Percentiles rank a stretch among this genome's conserved stretches.
These are phyloP conservation scores for Acanthamoeba castellanii DNA, from an alignment of 208 protist species.

Conservation along the genomic window DNA sequence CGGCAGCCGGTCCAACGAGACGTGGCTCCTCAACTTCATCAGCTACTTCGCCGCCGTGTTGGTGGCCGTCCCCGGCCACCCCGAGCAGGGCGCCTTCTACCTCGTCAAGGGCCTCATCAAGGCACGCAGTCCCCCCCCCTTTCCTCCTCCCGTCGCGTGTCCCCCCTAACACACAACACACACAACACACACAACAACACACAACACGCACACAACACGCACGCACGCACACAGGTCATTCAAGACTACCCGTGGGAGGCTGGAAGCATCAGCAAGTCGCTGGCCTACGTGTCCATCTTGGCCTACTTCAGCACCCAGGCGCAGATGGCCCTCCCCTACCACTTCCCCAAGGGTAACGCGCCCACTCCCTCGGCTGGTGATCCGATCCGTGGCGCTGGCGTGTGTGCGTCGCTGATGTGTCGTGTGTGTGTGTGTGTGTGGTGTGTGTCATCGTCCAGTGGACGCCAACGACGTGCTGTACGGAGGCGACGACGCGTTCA, in stretches of 20 bases:
- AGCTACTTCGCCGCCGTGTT: slow-evolving; percentile 78
- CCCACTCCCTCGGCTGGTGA: background rate
- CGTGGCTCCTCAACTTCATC: slow-evolving; percentile 78
- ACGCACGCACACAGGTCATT: background rate
- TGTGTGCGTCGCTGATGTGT: background rate
- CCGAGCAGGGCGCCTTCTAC: slow-evolving; percentile 86
- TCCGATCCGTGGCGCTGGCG: background rate
- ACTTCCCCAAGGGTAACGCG: slow-evolving; percentile 73
- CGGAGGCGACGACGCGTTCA: slow-evolving; percentile 77
- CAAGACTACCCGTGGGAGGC: slow-evolving; percentile 80
- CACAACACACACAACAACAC: background rate
- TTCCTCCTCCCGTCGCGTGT: background rate
- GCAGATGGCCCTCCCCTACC: slow-evolving; percentile 82
- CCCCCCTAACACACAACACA: background rate
- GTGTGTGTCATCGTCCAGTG: slow-evolving; percentile 61
- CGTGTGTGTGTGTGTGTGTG: background rate
- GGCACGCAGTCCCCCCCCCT: slow-evolving; percentile 31
- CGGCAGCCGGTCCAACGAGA: slow-evolving; percentile 80
- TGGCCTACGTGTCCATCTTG: slow-evolving; percentile 75
- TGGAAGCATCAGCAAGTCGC: slow-evolving; percentile 70
- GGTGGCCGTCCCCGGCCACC: slow-evolving; percentile 86
- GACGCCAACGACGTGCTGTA: slow-evolving; percentile 87
- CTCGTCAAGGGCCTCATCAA: slow-evolving; percentile 85
- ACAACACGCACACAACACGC: background rate
- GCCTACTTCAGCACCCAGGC: slow-evolving; percentile 71